Percentiles rank a stretch among this genome's conserved stretches.
These are phyloP conservation scores for Citrus australasica DNA, from an alignment of 345 rosid species.

Conservation along the genomic window DNA sequence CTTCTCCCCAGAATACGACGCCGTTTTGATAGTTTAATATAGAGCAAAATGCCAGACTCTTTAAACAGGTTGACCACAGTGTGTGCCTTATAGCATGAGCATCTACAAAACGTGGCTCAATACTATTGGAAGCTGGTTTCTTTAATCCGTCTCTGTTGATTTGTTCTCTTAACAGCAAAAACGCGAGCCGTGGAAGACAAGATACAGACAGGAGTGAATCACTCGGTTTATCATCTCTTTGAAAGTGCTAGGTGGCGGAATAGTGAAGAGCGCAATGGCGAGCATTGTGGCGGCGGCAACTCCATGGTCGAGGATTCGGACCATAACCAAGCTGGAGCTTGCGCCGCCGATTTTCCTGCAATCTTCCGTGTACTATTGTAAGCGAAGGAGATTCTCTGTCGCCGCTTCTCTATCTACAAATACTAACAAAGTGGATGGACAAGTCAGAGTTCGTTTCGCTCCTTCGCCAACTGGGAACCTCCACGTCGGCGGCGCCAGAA, in stretches of 20 bases:
- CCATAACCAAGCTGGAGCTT: conserved; percentile 50
- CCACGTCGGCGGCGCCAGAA: conserved; percentile 96
- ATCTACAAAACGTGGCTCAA: not conserved
- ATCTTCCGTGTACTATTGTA: not conserved
- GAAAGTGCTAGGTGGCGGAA: not conserved
- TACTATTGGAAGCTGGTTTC: not conserved
- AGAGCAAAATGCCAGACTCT: accelerated
- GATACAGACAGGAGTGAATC: not conserved
- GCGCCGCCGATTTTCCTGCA: conserved; percentile 28
- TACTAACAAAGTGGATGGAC: not conserved
- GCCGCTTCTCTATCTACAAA: conserved; percentile 24
- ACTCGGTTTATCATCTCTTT: not conserved
- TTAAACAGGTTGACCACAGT: too few species aligned
- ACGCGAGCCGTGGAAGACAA: not conserved
- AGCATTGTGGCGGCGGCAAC: conserved; percentile 37
- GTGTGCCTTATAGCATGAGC: too few species aligned
- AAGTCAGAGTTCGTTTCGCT: conserved; percentile 77
- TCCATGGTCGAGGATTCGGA: conserved; percentile 55
- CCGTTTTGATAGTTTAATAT: too few species aligned
- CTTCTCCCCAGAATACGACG: too few species aligned
- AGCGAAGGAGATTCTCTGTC: conserved; percentile 26
- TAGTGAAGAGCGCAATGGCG: conserved; percentile 36
- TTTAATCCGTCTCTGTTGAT: not conserved
- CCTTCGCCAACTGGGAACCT: conserved; percentile 97
- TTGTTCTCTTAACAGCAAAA: not conserved